Conservation (phyloP, 768 basidiomycete genomes). For the Pleurotus salmoneostramineus region DNA sequence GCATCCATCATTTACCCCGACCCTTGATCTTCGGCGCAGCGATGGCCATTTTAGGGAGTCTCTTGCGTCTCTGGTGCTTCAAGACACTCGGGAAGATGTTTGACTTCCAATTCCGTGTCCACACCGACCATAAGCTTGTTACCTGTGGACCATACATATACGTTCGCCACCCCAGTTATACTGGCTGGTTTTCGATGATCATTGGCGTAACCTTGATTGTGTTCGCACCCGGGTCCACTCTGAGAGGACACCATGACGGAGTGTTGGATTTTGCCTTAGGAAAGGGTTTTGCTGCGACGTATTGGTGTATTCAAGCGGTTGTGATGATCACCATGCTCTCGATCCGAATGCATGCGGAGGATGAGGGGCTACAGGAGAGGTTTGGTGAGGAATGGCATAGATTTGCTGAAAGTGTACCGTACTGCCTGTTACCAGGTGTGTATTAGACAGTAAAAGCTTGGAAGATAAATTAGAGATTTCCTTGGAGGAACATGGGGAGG, state of each 20-base stretch:
- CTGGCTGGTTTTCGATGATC: background rate
- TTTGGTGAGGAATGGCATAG: slow-evolving; percentile 32
- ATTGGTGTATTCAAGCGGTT: background rate
- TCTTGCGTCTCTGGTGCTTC: slow-evolving; percentile 2
- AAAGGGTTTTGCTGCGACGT: background rate
- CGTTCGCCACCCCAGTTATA: slow-evolving; percentile 32
- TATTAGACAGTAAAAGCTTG: background rate
- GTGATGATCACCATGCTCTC: background rate
- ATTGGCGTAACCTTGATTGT: background rate
- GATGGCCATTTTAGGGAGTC: background rate
- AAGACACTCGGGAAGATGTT: slow-evolving; percentile 8
- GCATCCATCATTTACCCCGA: background rate
- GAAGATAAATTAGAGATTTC: too few species aligned
- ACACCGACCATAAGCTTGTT: slow-evolving; percentile 12
- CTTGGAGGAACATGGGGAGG: too few species aligned
- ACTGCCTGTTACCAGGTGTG: background rate
- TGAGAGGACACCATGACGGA: slow-evolving; percentile 4
- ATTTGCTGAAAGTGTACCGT: slow-evolving; percentile 30
- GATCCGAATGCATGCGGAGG: slow-evolving; percentile 18
- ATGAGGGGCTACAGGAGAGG: slow-evolving; percentile 26
- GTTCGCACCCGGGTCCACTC: slow-evolving; percentile 3
- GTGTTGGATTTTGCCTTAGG: background rate
- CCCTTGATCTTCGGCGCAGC: background rate
- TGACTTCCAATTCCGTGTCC: slow-evolving; percentile 9
- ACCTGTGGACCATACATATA: slow-evolving; percentile 28